phyloP scores from a whole-genome alignment of 345 rosid genomes.

The Eutrema yunnanense region DNA sequence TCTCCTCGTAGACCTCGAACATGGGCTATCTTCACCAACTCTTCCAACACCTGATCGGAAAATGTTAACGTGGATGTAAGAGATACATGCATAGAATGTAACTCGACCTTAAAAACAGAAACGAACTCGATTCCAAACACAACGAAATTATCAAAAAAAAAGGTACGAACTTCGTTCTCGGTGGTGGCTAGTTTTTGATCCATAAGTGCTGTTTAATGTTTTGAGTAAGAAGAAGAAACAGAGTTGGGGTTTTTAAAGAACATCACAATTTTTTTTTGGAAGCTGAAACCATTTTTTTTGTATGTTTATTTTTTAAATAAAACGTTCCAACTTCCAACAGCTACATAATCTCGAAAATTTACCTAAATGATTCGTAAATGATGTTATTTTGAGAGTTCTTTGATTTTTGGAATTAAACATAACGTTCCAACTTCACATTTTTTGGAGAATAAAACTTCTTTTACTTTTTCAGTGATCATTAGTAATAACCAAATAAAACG shows the following conservation, averaged over 20 bases:
- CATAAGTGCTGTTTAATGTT: background rate
- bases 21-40: constrained; percentile 48
- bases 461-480: background rate
- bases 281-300: background rate
- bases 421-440: background rate
- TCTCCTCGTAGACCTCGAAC: constrained; percentile 42
- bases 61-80: background rate
- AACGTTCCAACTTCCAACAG: background rate
- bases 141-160: background rate
- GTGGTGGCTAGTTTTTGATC: background rate
- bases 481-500: background rate
- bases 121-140: background rate
- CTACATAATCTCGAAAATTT: background rate
- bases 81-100: background rate
- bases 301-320: background rate
- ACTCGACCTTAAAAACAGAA: background rate
- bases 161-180: background rate
- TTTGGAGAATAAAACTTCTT: background rate
- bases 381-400: background rate
- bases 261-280: background rate
- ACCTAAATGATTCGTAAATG: background rate
- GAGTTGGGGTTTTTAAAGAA: background rate
- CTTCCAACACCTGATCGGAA: constrained; percentile 44
- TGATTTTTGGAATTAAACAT: background rate
- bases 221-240: background rate